Percentiles rank a stretch among this genome's conserved stretches.
Conservation (phyloP, 768 basidiomycete species). For the Mycena rebaudengoi region DNA sequence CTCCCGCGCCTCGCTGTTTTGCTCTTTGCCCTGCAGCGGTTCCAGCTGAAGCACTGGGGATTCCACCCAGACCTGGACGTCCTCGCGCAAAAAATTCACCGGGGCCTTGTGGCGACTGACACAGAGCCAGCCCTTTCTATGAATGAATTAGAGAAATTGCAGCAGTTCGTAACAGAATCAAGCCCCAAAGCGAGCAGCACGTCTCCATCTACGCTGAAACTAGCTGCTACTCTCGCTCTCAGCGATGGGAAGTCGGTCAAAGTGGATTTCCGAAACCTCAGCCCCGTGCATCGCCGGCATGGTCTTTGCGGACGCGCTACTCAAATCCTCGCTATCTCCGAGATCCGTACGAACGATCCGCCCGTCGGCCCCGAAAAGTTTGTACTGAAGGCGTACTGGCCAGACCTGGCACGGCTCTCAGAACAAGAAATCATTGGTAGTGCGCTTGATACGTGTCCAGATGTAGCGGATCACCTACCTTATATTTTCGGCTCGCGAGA, state of each 20-base stretch:
- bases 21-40: slow-evolving; percentile 34
- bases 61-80: slow-evolving; percentile 4
- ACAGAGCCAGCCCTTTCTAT: neutral
- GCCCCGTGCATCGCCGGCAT: neutral
- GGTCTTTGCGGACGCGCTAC: neutral
- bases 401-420: slow-evolving; percentile 9
- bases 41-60: slow-evolving; percentile 33
- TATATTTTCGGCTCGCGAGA: slow-evolving; percentile 12
- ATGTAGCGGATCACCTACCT: slow-evolving; percentile 23
- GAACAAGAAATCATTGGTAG: slow-evolving; percentile 14
- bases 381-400: slow-evolving; percentile 20
- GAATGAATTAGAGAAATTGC: neutral
- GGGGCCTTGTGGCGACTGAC: too few relatives aligned
- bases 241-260: neutral
- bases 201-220: neutral
- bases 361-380: neutral
- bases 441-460: neutral
- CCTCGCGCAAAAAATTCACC: neutral
- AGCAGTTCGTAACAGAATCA: neutral
- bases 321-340: neutral
- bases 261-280: neutral
- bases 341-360: neutral
- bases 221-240: neutral
- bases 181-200: neutral
- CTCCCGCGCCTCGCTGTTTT: slow-evolving; percentile 36